Base-by-base conservation (phyloP, 2,329 filamentous ascomycete species). In the Clonostachys byssicola region DNA sequence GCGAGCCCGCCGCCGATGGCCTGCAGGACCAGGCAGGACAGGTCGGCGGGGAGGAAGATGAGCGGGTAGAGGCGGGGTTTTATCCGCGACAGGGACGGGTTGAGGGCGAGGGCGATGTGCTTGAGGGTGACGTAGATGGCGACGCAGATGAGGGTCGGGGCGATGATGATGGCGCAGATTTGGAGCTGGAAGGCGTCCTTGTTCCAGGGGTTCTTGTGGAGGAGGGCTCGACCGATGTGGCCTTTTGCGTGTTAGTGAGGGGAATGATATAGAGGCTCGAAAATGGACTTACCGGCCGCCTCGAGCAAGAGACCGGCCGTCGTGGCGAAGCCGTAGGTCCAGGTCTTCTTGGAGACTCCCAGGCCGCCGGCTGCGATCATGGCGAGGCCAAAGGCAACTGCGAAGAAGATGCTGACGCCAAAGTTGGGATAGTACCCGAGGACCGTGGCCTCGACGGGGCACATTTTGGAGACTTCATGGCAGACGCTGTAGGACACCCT, bases 101-200 rank as follows among this genome's bases (percentile, higher is more conserved):
- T 70, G 51, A 80, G 66, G 42, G 70, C 62, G 34, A 78, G 63
- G 49, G 74, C 71, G 53, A 80, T 62, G 67, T 83, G 80, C 61
- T 83, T 81, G 49, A 85, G 74, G 5, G 78, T 83, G 23, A 86
- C 74, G 66, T 85, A 86, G 61, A 85, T 77, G 57, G 72, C 75
- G 52, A 81, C 78, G 63, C 80, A 81, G 62, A 84, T 69, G 49
- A 85, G 72, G 33, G 81, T 80, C 4, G 78, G 78, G n/a, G 68
- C 76, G 44, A 81, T 70, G 62, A 81, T 77, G 64, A 82, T 78
- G 62, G 72, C 68, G 63, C 73, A 74, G 60, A 84, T 81, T 51
- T 83, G 78, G 42, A 77, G 73, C 60, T 82, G 64, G 64, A 84
- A 84, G 49, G 74, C 72, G 46, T 64, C 51, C 13, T 68, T 56